Evolutionary conservation across 1,139 yeast genomes (phyloP), one percentile per base, ranked within the genome.

Genomic region (Nakaseomyces kungkrabaensis): DNA sequence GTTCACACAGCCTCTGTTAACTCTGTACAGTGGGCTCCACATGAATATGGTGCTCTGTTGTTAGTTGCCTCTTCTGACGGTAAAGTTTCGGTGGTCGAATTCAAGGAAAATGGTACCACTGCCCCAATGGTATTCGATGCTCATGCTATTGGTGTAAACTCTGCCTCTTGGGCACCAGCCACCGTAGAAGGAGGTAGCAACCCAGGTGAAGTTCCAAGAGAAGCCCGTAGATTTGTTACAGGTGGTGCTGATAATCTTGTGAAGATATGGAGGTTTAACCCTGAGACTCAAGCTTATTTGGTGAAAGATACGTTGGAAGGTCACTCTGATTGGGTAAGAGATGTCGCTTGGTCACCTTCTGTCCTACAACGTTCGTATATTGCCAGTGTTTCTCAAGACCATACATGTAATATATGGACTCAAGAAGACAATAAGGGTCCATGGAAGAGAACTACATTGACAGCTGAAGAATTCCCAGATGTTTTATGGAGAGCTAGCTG

Each of bases 401-500:
- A 89, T 66, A 85, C 95, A 1, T 97, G 94, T 51, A 76, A 89
- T 56, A 86, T 92, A 66, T 92, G 98, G 98, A 83, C 96, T 26
- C 82, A 81, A 63, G 90, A 84, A 56, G 78, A 74, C 50, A 72
- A 71, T 52, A 72, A 74, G 46, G 85, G 82, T 3, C 74, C 75
- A 52, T 94, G 98, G 99, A 82, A 82, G 67, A 85, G 85, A 68
- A 83, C 81, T 57, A 72, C 76, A 45, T 76, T 94, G 65, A 80
- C 83, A 48, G 77, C 78, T 36, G 96, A 87, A 48, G 84, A 81
- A 65, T 92, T 92, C 75, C 94, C 96, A 17, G 98, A 92, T 65
- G 97, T 90, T 36, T 88, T 95, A 60, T 94, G 98, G 98, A 83
- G 97, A 68, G 95, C 95, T 51, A 85, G 95, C 58, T 92, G 98